phyloP scores from a whole-genome alignment of 176 grass and related monocot species.

The Oryza glumipatula region DNA sequence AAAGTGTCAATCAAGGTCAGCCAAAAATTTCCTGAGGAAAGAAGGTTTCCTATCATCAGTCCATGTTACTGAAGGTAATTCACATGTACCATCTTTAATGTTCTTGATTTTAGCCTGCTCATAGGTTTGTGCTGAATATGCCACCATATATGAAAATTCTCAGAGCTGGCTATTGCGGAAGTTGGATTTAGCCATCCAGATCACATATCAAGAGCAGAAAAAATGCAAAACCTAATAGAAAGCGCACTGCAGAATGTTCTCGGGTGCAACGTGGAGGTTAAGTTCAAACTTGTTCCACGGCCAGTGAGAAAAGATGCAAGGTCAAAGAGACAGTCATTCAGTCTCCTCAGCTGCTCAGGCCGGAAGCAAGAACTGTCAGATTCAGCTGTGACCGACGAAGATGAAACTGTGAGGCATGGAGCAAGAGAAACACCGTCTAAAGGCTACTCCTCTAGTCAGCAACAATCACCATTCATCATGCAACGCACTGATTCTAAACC shows the following conservation, averaged over 20 bases:
- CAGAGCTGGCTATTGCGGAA: constrained; percentile 91
- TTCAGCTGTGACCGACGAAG: constrained; percentile 64
- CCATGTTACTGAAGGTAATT: constrained; percentile 86
- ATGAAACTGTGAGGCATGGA: constrained; percentile 50
- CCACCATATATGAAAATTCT: constrained; percentile 36
- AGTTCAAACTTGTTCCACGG: constrained; percentile 68
- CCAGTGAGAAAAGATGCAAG: constrained; percentile 57
- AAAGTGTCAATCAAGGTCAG: constrained; percentile 83
- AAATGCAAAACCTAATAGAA: constrained; percentile 75
- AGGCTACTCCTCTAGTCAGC: constrained; percentile 73
- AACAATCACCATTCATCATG: constrained; percentile 52
- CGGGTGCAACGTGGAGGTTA: constrained; percentile 84
- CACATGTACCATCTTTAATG: constrained; percentile 9
- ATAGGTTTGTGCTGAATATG: constrained; percentile 37
- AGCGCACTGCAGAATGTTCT: constrained; percentile 74
- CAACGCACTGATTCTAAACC: constrained; percentile 51
- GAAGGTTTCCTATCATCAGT: constrained; percentile 81
- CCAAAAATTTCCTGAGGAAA: constrained; percentile 86
- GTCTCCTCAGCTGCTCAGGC: constrained; percentile 88
- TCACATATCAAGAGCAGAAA: constrained; percentile 84
- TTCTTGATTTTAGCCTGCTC: constrained; percentile 24
- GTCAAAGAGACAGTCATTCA: constrained; percentile 81
- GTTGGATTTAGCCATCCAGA: constrained; percentile 85
- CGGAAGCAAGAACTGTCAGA: constrained; percentile 85
- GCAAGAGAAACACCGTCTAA: constrained; percentile 62